Percentiles rank a stretch among this genome's conserved stretches.
phyloP scores from a whole-genome alignment of 2,329 filamentous ascomycete genomes.

The Elsinoe arachidis region DNA sequence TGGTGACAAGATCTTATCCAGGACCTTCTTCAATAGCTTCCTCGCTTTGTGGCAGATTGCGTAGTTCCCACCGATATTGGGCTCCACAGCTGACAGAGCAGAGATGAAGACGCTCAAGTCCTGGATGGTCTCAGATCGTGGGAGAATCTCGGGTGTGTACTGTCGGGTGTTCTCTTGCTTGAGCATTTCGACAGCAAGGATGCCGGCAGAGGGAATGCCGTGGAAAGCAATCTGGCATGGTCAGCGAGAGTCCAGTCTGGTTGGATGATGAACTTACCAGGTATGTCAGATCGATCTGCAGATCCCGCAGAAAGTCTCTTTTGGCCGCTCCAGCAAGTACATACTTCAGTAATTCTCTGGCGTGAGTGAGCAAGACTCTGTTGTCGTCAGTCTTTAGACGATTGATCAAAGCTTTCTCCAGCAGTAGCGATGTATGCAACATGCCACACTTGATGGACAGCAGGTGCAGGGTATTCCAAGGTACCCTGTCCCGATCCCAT shows the following conservation, averaged over 20 bases:
- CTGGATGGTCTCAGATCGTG: slow-evolving; percentile 38
- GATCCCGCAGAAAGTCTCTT: slow-evolving; percentile 34
- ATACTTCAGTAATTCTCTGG: slow-evolving; percentile 31
- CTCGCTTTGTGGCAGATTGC: slow-evolving; percentile 35
- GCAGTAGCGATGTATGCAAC: slow-evolving; percentile 50
- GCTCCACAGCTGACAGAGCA: slow-evolving; percentile 31
- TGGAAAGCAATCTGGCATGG: slow-evolving; percentile 25
- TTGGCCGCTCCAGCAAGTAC: slow-evolving; percentile 31
- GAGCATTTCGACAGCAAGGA: slow-evolving; percentile 36
- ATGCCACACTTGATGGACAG: slow-evolving; percentile 39
- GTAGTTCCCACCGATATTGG: slow-evolving; percentile 30
- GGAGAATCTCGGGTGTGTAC: slow-evolving; percentile 28
- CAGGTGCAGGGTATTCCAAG: slow-evolving; percentile 39
- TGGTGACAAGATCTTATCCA: slow-evolving; percentile 34
- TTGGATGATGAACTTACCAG: slow-evolving; percentile 20
- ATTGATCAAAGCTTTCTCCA: slow-evolving; percentile 49
- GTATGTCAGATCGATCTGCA: slow-evolving; percentile 34
- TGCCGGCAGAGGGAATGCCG: slow-evolving; percentile 35
- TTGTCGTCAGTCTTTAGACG: slow-evolving; percentile 26
- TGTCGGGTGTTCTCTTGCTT: slow-evolving; percentile 33
- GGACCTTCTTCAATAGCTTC: slow-evolving; percentile 33
- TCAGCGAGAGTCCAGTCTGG: neutral
- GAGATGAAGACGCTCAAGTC: slow-evolving; percentile 38
- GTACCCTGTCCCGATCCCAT: slow-evolving; percentile 17
- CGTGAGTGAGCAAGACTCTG: slow-evolving; percentile 29